phyloP scores from a whole-genome alignment of 495 filamentous ascomycete species.

The Diplogelasinospora grovesii region DNA sequence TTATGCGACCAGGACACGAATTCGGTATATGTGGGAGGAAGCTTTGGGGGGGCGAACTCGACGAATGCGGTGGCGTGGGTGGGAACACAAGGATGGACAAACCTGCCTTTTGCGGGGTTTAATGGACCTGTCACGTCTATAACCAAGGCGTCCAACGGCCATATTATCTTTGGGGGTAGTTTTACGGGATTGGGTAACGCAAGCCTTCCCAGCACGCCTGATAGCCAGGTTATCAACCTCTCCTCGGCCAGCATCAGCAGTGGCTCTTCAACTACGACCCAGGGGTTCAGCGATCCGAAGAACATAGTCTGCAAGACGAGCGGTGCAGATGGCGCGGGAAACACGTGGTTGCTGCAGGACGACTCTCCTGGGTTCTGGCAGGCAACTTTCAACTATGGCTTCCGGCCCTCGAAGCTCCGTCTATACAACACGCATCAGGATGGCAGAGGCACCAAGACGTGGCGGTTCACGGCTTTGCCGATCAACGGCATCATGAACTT shows the following conservation, averaged over 20 bases:
- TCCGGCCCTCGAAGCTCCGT: constrained; percentile 76
- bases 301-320: constrained; percentile 80
- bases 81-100: constrained; percentile 65
- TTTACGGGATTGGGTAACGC: constrained; percentile 88
- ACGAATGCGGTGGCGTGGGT: constrained; percentile 88
- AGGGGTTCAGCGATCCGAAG: constrained; percentile 68
- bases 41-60: constrained; percentile 69
- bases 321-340: constrained; percentile 56
- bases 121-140: constrained; percentile 91
- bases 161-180: constrained; percentile 86
- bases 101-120: constrained; percentile 86
- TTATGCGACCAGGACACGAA: constrained; percentile 77
- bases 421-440: constrained; percentile 85
- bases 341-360: constrained; percentile 81
- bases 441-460: constrained; percentile 80
- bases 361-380: constrained; percentile 75
- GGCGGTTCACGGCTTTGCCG: constrained; percentile 73
- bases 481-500: constrained; percentile 94
- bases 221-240: constrained; percentile 78
- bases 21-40: constrained; percentile 85
- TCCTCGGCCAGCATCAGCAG: constrained; percentile 65
- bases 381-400: constrained; percentile 74
- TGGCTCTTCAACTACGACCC: constrained; percentile 48
- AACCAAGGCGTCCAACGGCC: constrained; percentile 64
- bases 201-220: constrained; percentile 48